Evolutionary conservation across 139 green algal genomes (phyloP).

Genomic region (Limnomonas spitsbergensis): DNA sequence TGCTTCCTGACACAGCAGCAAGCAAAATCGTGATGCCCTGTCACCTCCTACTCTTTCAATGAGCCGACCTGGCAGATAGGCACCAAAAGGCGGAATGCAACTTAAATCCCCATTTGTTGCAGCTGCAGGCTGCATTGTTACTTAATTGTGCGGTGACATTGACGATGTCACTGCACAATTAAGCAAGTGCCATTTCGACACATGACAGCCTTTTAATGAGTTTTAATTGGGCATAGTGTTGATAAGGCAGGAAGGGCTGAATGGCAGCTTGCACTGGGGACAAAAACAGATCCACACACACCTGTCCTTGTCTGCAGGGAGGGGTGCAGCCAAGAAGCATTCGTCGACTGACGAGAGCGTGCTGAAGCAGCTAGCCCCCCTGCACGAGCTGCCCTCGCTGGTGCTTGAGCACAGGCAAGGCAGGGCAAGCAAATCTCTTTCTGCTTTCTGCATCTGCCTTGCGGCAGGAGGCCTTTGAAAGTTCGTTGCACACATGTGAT

Average conservation of each 20-base stretch:
- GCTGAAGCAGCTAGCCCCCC: conserved; percentile 40
- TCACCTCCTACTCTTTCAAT: too few species aligned
- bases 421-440: not conserved
- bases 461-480: not conserved
- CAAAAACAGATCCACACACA: too few species aligned
- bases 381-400: conserved; percentile 44
- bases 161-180: too few species aligned
- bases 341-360: conserved; percentile 48
- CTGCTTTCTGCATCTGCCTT: not conserved
- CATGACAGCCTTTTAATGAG: too few species aligned
- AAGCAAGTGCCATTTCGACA: too few species aligned
- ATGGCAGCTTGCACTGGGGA: too few species aligned
- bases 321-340: conserved; percentile 31
- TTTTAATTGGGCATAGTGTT: not conserved
- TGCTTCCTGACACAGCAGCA: not conserved
- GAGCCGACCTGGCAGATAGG: too few species aligned
- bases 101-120: too few species aligned
- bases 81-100: too few species aligned
- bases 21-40: not conserved
- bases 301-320: too few species aligned
- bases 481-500: not conserved
- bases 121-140: too few species aligned
- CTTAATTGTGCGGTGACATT: too few species aligned
- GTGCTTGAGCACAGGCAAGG: conserved; percentile 31
- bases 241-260: not conserved